phyloP scores from a whole-genome alignment of 2,329 filamentous ascomycete species.

The Venturia aucupariae region DNA sequence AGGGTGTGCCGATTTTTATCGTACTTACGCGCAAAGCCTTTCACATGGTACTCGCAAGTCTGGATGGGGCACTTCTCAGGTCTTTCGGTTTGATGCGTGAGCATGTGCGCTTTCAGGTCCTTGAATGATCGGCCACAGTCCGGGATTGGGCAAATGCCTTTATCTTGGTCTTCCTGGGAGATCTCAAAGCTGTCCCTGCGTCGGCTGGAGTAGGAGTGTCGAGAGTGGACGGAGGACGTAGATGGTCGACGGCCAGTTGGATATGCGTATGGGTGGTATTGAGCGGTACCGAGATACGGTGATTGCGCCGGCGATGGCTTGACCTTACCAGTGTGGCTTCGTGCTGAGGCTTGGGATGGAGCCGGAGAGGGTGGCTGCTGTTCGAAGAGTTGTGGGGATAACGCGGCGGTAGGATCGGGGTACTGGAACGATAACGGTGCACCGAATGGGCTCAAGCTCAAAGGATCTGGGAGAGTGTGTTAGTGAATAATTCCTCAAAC shows the following conservation, averaged over 20 bases:
- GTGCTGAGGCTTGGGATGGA: conserved; percentile 44
- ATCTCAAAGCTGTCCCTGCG: conserved; percentile 33
- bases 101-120: conserved; percentile 86
- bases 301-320: conserved; percentile 47
- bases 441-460: conserved; percentile 45
- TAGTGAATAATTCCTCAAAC: conserved; percentile 14
- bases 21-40: conserved; percentile 91
- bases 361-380: conserved; percentile 52
- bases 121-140: conserved; percentile 84
- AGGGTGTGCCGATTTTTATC: conserved; percentile 92
- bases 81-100: conserved; percentile 83
- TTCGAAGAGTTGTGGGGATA: conserved; percentile 33
- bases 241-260: conserved; percentile 52
- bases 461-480: conserved; percentile 40
- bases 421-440: conserved; percentile 32
- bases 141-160: conserved; percentile 66
- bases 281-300: conserved; percentile 52
- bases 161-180: conserved; percentile 52
- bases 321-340: conserved; percentile 35
- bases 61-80: conserved; percentile 91
- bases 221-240: conserved; percentile 61
- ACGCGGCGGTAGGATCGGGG: conserved; percentile 31
- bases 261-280: conserved; percentile 45
- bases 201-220: conserved; percentile 49
- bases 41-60: conserved; percentile 83